Evolutionary conservation across 345 rosid genomes (phyloP).

Genomic region (Sonneratia caseolaris): DNA sequence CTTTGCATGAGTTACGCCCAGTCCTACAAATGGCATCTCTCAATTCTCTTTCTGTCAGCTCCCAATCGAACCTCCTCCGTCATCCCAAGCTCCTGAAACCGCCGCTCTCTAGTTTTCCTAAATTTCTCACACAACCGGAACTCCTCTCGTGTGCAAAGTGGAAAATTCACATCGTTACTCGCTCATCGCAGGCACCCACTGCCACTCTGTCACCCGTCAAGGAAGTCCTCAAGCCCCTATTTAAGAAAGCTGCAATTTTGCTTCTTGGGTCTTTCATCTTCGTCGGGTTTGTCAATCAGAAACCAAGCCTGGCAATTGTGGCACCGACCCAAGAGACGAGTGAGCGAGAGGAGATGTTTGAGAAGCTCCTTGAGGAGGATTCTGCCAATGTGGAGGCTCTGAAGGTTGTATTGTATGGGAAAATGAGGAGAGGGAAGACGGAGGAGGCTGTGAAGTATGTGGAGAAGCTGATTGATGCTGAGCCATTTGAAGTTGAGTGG

Average conservation of each 20-base stretch:
- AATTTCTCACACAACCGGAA: neutral
- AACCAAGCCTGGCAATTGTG: slow-evolving; percentile 39
- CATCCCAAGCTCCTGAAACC: slow-evolving; percentile 5
- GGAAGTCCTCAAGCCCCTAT: slow-evolving; percentile 15
- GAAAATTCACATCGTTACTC: slow-evolving; percentile 11
- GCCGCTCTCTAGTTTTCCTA: neutral
- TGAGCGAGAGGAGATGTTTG: slow-evolving; percentile 46
- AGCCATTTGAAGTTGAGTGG: slow-evolving; percentile 79
- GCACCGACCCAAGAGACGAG: slow-evolving; percentile 20
- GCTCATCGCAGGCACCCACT: slow-evolving; percentile 8
- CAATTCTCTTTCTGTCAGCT: neutral
- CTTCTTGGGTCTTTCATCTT: slow-evolving; percentile 53
- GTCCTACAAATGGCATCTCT: neutral
- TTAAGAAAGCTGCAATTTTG: slow-evolving; percentile 31
- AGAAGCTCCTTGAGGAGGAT: slow-evolving; percentile 57
- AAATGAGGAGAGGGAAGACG: slow-evolving; percentile 67
- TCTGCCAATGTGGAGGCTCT: slow-evolving; percentile 58
- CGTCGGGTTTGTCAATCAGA: slow-evolving; percentile 34
- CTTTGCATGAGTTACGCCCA: neutral
- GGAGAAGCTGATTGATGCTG: slow-evolving; percentile 48
- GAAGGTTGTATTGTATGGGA: slow-evolving; percentile 58
- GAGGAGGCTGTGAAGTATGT: slow-evolving; percentile 58
- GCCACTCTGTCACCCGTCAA: slow-evolving; percentile 19
- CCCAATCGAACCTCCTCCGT: slow-evolving; percentile 1
- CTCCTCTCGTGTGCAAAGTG: neutral